These are phyloP conservation scores for Boletellus deceptivus DNA, from an alignment of 1,284 basidiomycete species.

Conservation along the genomic window DNA sequence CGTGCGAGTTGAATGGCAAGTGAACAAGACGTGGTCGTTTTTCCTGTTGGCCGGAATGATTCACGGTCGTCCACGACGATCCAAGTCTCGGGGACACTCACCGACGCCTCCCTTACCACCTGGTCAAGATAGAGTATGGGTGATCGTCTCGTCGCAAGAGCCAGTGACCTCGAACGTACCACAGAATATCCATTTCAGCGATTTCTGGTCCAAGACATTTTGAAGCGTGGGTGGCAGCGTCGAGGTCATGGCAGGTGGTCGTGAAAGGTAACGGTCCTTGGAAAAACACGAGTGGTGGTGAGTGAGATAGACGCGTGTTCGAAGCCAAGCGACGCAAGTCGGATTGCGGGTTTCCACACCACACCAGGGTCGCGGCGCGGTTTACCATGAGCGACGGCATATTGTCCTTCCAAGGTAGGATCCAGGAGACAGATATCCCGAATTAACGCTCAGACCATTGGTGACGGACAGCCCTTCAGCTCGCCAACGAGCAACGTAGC, in stretches of 20 bases:
- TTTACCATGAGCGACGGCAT: conserved; percentile 27
- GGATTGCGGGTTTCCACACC: conserved; percentile 20
- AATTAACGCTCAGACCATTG: conserved; percentile 4
- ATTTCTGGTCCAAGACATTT: conserved; percentile 86
- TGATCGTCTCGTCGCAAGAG: conserved; percentile 3
- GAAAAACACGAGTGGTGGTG: conserved; percentile 5
- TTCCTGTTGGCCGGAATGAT: conserved; percentile 52
- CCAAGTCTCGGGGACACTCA: conserved; percentile 39
- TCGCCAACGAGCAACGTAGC: conserved; percentile 86
- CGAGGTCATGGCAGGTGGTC: conserved; percentile 44
- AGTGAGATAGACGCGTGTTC: conserved; percentile 23
- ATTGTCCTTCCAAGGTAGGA: conserved; percentile 38
- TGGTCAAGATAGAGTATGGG: conserved; percentile 34
- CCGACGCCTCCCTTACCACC: conserved; percentile 95
- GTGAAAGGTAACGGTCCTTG: conserved; percentile 2
- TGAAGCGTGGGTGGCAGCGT: conserved; percentile 78
- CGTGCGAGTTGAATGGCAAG: conserved; percentile 92
- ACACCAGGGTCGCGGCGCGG: conserved; percentile 18
- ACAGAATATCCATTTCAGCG: conserved; percentile 94
- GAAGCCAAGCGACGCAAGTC: conserved; percentile 11
- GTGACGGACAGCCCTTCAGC: conserved; percentile 60
- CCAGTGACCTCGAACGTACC: conserved; percentile 50
- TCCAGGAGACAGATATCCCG: conserved; percentile 1
- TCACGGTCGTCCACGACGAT: not conserved
- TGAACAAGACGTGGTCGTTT: conserved; percentile 95